Evolutionary conservation across 495 filamentous ascomycete species (phyloP).

Genomic region (Pyrenula massariospora): DNA sequence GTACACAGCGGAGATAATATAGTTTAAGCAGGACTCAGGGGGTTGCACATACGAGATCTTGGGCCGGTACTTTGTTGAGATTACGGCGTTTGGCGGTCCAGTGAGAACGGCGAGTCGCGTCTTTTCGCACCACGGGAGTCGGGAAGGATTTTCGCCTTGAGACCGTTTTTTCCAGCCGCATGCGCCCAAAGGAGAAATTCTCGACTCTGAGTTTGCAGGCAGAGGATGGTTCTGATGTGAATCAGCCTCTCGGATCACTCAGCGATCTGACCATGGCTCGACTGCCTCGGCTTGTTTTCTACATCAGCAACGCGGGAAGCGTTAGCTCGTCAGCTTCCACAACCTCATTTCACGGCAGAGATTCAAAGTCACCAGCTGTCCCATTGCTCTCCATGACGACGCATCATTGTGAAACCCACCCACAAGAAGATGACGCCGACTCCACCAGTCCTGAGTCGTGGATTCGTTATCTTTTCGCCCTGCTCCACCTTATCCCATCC

Average conservation of each 20-base stretch:
- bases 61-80: no score
- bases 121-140: neutral
- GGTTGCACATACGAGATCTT: no score
- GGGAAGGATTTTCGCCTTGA: neutral
- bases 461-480: neutral
- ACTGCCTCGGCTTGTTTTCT: neutral
- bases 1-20: no score
- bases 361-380: no score
- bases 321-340: neutral
- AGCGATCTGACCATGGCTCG: neutral
- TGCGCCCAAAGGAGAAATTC: neutral
- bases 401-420: neutral
- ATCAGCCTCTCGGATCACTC: neutral
- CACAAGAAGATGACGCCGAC: neutral
- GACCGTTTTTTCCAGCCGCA: neutral
- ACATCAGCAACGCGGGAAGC: neutral
- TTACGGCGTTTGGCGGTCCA: no score
- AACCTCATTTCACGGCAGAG: neutral
- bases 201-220: neutral
- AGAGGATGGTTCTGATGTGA: neutral
- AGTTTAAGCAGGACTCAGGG: no score
- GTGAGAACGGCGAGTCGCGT: no score
- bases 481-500: neutral
- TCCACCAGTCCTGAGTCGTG: neutral
- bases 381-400: no score